Percentiles rank a stretch among this genome's conserved stretches.
Conservation (phyloP, 73 alveolate genomes). For the Tetrahymena thermophila region DNA sequence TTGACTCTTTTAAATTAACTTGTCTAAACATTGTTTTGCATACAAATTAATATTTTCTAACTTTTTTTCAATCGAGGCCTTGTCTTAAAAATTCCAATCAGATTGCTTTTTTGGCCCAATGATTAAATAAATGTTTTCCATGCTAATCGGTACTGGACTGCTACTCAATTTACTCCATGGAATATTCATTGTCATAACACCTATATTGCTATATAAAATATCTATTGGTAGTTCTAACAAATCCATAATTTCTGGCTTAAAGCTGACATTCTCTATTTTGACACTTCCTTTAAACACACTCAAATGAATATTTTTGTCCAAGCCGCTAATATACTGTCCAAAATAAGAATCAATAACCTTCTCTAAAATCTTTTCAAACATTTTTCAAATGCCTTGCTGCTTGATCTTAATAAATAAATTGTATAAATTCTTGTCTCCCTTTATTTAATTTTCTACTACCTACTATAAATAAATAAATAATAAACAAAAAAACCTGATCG, state of each 20-base stretch:
- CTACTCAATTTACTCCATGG: slow-evolving; percentile 95
- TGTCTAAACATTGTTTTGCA: slow-evolving; percentile 25
- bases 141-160: slow-evolving; percentile 77
- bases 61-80: slow-evolving; percentile 21
- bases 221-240: slow-evolving; percentile 79
- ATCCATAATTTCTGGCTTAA: slow-evolving; percentile 74
- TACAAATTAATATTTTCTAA: slow-evolving; percentile 45
- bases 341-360: slow-evolving; percentile 73
- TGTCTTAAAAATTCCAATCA: slow-evolving; percentile 62
- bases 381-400: neutral
- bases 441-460: neutral
- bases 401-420: no score
- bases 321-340: slow-evolving; percentile 85
- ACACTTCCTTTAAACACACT: slow-evolving; percentile 90
- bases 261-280: slow-evolving; percentile 75
- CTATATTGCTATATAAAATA: slow-evolving; percentile 65
- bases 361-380: slow-evolving; percentile 81
- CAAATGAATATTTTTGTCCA: slow-evolving; percentile 78
- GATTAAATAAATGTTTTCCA: slow-evolving; percentile 78
- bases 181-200: slow-evolving; percentile 68
- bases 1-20: slow-evolving; percentile 10
- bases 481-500: neutral
- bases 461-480: no score
- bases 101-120: slow-evolving; percentile 53
- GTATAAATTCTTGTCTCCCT: neutral